Conservation (phyloP, 176 grass and related monocot genomes). For the Oryza coarctata region DNA sequence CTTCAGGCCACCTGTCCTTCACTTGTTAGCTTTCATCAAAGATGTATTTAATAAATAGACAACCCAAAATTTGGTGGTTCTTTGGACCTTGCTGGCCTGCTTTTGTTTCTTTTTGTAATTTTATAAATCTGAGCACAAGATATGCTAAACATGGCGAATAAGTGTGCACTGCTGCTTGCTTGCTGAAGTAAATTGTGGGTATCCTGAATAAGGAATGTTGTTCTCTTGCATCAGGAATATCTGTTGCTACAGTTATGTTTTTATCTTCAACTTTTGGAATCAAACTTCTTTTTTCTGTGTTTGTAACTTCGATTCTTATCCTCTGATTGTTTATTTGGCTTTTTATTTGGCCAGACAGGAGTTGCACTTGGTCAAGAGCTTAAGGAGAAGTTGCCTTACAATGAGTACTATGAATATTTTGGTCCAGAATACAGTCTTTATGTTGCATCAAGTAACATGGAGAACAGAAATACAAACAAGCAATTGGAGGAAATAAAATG, state of each 20-base stretch:
- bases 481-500: conserved; percentile 76
- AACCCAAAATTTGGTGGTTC: background rate
- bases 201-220: background rate
- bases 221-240: background rate
- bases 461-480: conserved; percentile 77
- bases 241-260: background rate
- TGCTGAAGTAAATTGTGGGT: background rate
- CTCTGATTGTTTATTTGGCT: conserved; percentile 2
- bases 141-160: background rate
- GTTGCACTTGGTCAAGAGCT: conserved; percentile 79
- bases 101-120: background rate
- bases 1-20: background rate
- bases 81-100: background rate
- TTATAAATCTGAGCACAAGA: background rate
- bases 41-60: background rate
- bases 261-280: conserved; percentile 1
- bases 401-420: conserved; percentile 91
- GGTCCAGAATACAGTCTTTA: conserved; percentile 96
- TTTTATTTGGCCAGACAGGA: conserved; percentile 55
- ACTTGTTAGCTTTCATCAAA: background rate
- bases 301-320: conserved; percentile 9
- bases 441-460: conserved; percentile 93
- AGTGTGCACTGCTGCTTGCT: background rate
- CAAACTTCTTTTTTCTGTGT: background rate
- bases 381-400: conserved; percentile 82